Evolutionary conservation across 345 rosid genomes (phyloP).

Genomic region (Orychophragmus violaceus): DNA sequence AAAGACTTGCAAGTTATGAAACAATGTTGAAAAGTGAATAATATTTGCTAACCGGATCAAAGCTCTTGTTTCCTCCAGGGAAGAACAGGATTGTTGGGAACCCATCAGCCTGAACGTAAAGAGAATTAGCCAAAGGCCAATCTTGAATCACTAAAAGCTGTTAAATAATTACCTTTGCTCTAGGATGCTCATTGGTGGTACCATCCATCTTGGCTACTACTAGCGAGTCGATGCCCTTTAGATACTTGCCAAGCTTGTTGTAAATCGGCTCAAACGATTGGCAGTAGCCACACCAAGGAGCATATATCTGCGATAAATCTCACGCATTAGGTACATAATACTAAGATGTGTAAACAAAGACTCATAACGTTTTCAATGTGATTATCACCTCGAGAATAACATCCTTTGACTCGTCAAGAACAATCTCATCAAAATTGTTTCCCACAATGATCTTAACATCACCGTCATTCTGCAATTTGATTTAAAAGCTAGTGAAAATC

Average conservation of each 20-base stretch:
- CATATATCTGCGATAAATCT: conserved; percentile 60
- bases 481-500: conserved; percentile 14
- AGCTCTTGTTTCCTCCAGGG: conserved; percentile 98
- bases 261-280: conserved; percentile 88
- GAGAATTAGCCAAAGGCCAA: conserved; percentile 1
- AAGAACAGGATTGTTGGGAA: conserved; percentile 92
- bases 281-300: conserved; percentile 99
- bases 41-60: conserved; percentile 69
- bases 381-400: conserved; percentile 85
- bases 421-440: conserved; percentile 82
- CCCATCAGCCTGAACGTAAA: conserved; percentile 68
- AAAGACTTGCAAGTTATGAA: neutral
- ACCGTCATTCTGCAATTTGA: conserved; percentile 64
- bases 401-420: conserved; percentile 94
- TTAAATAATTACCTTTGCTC: conserved; percentile 68
- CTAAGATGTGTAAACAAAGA: neutral
- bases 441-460: conserved; percentile 95
- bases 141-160: neutral
- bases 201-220: conserved; percentile 99
- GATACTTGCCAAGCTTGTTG: conserved; percentile 87
- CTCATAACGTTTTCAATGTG: neutral
- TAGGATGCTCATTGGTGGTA: conserved; percentile 93
- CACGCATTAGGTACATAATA: neutral
- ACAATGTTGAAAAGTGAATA: neutral
- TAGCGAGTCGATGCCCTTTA: conserved; percentile 66